Base-by-base conservation (phyloP, 2,329 filamentous ascomycete genomes). In the Phyllosticta capitalensis region DNA sequence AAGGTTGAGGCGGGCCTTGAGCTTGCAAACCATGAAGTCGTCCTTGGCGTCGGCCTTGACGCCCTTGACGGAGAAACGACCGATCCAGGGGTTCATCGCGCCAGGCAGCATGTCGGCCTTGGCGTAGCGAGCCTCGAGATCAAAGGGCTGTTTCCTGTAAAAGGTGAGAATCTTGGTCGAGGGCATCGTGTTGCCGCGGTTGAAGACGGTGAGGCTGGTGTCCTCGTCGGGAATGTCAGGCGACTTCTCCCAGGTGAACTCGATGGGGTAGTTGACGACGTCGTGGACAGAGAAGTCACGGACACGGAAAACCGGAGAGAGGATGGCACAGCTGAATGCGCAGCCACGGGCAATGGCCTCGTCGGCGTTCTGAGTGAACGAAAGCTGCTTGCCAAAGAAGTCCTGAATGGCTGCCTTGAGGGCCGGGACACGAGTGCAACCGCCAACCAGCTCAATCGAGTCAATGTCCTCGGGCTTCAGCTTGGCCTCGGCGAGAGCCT, bases 11-110 rank as follows among this genome's bases (percentile, higher is more conserved):
- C 94, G 87, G 54, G 94, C 92, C 84, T 97, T 97, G 63, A 99
- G 86, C 81, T 99, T 99, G 87, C 94, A 99, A 70, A 97, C 95
- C 92, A 99, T 97, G 76, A 97, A 99, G 73, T 97, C 94, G 62
- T 95, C 90, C 73, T 94, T 92, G 65, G 86, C 83, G 71, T 95
- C 90, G 49, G 90, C 88, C 83, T 96, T 92, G 71, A 99, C 92
- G 52, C 89, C 89, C 84, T 99, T 99, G 74, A 99, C 91, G 50
- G 92, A 96, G 80, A 99, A 99, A 65, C 90, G 87, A 60, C 94
- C 94, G 67, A 99, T 96, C 89, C 92, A 97, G 54, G 94, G 89
- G 73, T 90, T 90, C 63, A 87, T 81, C 81, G 92, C 95, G 69
- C 92, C 91, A 19, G 94, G 94, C 9, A 99, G 85, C 58, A 82